Conservation (phyloP, 1,139 yeast species). For the Blastobotrys aristatus region DNA sequence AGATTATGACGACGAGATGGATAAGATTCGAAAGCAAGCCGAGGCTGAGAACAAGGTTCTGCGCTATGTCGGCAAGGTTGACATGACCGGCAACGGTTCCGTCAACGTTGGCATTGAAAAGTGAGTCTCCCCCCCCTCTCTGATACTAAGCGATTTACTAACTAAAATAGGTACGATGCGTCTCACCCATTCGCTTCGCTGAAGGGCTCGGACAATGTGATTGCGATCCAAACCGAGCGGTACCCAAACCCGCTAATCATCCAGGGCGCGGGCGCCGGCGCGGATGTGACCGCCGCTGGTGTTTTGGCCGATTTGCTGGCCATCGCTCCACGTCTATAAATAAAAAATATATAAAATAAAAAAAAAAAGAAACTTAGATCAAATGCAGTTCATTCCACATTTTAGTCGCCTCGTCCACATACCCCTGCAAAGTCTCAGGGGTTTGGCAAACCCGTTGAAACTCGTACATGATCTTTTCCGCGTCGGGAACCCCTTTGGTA, state of each 20-base stretch:
- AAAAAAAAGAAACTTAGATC: background rate
- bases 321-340: conserved; percentile 77
- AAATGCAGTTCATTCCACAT: conserved; percentile 5
- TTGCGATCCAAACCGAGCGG: conserved; percentile 85
- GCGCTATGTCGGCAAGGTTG: conserved; percentile 90
- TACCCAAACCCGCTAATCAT: conserved; percentile 87
- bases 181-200: conserved; percentile 95
- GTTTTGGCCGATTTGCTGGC: conserved; percentile 90
- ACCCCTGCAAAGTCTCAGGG: conserved; percentile 41
- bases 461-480: conserved; percentile 67
- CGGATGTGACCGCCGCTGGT: conserved; percentile 98
- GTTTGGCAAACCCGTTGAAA: conserved; percentile 61
- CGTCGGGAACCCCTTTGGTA: conserved; percentile 13
- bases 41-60: conserved; percentile 78
- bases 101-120: conserved; percentile 87
- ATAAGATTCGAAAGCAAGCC: conserved; percentile 73
- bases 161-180: conserved; percentile 45
- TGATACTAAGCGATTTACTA: background rate
- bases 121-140: no score
- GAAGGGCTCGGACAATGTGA: conserved; percentile 93
- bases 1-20: conserved; percentile 72
- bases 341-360: background rate
- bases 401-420: conserved; percentile 49
- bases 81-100: conserved; percentile 50
- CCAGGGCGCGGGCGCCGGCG: conserved; percentile 99